Evolutionary conservation across 208 protist species (phyloP).

Genomic region (Paratrypanosoma confusum): DNA sequence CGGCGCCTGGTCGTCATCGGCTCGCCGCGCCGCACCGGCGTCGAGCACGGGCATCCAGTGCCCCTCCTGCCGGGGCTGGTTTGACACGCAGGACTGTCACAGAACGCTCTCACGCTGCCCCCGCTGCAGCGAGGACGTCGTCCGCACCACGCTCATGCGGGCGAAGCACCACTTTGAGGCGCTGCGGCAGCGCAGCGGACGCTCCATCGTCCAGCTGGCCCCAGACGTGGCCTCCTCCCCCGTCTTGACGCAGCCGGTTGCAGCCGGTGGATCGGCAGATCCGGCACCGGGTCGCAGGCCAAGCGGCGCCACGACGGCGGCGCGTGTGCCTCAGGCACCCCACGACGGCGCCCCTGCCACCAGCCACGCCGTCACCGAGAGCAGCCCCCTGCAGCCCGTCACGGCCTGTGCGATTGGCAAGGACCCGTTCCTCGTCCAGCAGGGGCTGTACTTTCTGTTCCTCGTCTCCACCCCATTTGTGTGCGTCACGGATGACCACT

Average conservation of each 20-base stretch:
- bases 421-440: constrained; percentile 82
- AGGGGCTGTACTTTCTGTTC: constrained; percentile 64
- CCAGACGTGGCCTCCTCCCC: no score
- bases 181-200: no score
- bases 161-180: constrained; percentile 13
- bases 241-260: no score
- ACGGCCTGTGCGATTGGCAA: constrained; percentile 39
- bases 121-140: constrained; percentile 39
- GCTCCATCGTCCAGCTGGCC: no score
- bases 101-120: constrained; percentile 39
- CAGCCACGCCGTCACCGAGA: no score
- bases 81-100: constrained; percentile 42
- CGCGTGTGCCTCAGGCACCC: no score
- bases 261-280: no score
- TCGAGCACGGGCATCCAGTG: constrained; percentile 48
- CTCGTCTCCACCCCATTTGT: constrained; percentile 56
- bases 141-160: constrained; percentile 15
- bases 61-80: constrained; percentile 49
- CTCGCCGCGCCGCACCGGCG: constrained; percentile 11
- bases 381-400: no score
- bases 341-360: no score
- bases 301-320: no score
- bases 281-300: no score
- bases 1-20: constrained; percentile 8
- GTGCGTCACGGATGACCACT: constrained; percentile 41